These are phyloP conservation scores for Rhizophagus prolifer DNA, from an alignment of 192 early-diverging fungal species.

Conservation along the genomic window DNA sequence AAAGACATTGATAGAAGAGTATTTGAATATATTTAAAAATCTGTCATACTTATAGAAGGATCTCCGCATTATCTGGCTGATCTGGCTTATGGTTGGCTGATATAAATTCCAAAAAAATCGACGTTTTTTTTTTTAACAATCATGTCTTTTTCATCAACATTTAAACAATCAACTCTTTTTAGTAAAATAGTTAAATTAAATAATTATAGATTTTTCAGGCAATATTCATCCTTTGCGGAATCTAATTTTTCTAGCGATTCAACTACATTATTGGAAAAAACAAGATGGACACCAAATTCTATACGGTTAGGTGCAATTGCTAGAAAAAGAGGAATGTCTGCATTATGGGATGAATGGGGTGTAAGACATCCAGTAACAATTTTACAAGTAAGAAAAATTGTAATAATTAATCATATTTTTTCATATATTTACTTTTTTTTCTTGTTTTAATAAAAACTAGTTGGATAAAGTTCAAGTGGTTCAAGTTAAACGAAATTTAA, in stretches of 20 bases:
- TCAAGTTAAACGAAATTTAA: constrained; percentile 49
- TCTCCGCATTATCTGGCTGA: background rate
- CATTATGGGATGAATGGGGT: constrained; percentile 94
- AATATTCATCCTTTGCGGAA: background rate
- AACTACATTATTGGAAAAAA: background rate
- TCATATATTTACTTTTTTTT: too few species aligned
- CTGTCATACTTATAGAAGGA: background rate
- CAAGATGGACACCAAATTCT: constrained; percentile 26
- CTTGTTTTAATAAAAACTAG: constrained; percentile 39
- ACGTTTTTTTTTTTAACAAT: background rate
- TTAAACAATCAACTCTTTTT: background rate
- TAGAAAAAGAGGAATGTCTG: constrained; percentile 93
- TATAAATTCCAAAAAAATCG: background rate
- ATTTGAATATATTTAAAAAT: background rate
- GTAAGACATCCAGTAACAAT: constrained; percentile 87
- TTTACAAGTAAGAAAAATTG: constrained; percentile 58
- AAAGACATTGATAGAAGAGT: background rate
- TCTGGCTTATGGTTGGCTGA: background rate
- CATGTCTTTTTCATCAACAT: background rate
- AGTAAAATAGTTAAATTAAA: background rate
- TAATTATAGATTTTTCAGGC: background rate
- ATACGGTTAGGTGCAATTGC: constrained; percentile 69
- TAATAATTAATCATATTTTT: too few species aligned
- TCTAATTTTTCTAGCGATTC: background rate
- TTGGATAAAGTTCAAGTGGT: constrained; percentile 70